These are phyloP conservation scores for Neofusicoccum laricinum DNA, from an alignment of 2,329 filamentous ascomycete genomes.

Conservation along the genomic window DNA sequence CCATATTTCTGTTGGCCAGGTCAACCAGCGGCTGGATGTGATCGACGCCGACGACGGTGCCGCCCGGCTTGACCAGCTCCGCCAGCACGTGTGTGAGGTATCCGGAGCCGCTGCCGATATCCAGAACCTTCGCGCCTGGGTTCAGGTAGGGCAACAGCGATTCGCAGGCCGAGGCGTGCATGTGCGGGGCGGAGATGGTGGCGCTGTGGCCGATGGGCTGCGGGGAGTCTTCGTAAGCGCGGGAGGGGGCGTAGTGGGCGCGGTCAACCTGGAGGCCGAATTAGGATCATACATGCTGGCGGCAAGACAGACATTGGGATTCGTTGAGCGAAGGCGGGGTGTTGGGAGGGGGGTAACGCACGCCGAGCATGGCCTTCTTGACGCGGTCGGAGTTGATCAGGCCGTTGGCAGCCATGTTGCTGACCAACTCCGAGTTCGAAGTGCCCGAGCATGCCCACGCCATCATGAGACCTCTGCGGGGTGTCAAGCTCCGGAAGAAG, in stretches of 20 bases:
- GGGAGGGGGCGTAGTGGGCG: constrained; percentile 71
- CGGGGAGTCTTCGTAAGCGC: constrained; percentile 71
- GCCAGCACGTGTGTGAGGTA: constrained; percentile 89
- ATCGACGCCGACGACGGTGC: constrained; percentile 47
- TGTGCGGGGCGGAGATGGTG: constrained; percentile 71
- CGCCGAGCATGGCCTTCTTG: constrained; percentile 74
- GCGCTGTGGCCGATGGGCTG: constrained; percentile 66
- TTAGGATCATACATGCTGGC: not conserved
- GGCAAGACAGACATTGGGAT: not conserved
- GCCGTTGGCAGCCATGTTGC: constrained; percentile 69
- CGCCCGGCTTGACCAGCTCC: constrained; percentile 61
- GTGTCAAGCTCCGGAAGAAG: not conserved
- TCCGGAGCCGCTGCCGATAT: constrained; percentile 51
- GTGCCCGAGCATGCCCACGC: constrained; percentile 83
- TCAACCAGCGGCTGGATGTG: constrained; percentile 48
- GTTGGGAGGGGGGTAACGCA: constrained; percentile 34
- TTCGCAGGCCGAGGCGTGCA: constrained; percentile 66
- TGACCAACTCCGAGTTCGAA: constrained; percentile 71
- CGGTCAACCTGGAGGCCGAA: constrained; percentile 68
- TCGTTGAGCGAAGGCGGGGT: not conserved
- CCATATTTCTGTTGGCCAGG: constrained; percentile 40
- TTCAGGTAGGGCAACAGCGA: constrained; percentile 58
- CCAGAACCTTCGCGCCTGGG: constrained; percentile 49
- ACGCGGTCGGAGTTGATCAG: constrained; percentile 72
- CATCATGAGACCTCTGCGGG: constrained; percentile 54